phyloP scores from a whole-genome alignment of 2,329 filamentous ascomycete species.

The Neonectria punicea region DNA sequence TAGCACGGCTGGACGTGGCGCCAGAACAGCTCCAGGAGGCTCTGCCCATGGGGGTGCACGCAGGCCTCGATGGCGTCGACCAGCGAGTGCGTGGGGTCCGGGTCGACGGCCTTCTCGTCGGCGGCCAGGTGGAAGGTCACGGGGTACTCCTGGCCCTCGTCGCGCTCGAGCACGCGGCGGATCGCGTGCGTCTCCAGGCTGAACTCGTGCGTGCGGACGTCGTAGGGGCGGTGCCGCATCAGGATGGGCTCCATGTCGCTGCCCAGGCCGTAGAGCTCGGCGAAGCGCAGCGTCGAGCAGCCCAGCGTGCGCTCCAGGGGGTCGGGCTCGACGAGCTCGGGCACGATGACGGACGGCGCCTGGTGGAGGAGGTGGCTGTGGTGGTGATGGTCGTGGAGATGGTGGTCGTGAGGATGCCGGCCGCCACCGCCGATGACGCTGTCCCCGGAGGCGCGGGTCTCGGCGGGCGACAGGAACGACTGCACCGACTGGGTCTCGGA shows the following conservation, averaged over 20 bases:
- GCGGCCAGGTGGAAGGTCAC: constrained; percentile 48
- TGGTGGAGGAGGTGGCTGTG: background rate
- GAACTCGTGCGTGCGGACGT: constrained; percentile 51
- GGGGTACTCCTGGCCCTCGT: constrained; percentile 47
- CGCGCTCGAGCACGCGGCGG: constrained; percentile 64
- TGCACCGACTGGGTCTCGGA: constrained; percentile 38
- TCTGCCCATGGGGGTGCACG: constrained; percentile 67
- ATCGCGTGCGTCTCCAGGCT: constrained; percentile 71
- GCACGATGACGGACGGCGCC: constrained; percentile 32
- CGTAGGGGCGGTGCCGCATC: constrained; percentile 60
- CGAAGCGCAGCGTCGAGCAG: constrained; percentile 40
- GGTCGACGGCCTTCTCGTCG: constrained; percentile 45
- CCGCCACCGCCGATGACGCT: constrained; percentile 17
- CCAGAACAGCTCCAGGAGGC: constrained; percentile 71
- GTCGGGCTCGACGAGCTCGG: constrained; percentile 24
- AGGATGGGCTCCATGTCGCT: constrained; percentile 50
- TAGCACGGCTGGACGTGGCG: constrained; percentile 64
- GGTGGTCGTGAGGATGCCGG: background rate
- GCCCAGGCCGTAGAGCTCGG: constrained; percentile 47
- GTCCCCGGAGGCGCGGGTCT: constrained; percentile 41
- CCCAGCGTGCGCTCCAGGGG: constrained; percentile 41
- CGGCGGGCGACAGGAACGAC: constrained; percentile 40
- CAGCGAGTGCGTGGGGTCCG: constrained; percentile 37
- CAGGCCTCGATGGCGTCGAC: constrained; percentile 64
- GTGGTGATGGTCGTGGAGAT: constrained; percentile 3